Evolutionary conservation across 192 early-diverging fungal genomes (phyloP).

Genomic region (Coemansia asiatica): DNA sequence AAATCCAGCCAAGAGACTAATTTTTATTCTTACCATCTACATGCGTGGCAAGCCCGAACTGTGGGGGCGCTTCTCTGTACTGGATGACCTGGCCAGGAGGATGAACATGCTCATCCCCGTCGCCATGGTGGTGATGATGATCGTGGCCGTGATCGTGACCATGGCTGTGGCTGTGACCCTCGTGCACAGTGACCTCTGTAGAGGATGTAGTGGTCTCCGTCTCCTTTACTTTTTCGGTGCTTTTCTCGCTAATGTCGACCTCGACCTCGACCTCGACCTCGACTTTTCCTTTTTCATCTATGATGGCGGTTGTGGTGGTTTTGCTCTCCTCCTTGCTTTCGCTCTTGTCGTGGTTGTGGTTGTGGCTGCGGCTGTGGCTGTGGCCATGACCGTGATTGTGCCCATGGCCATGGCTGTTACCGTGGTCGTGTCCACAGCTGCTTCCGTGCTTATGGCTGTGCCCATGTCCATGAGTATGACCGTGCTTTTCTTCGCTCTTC

Average conservation of each 20-base stretch:
- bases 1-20: not conserved
- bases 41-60: conserved; percentile 50
- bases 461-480: conserved; percentile 4
- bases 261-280: conserved; percentile 9
- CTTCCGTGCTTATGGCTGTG: conserved; percentile 10
- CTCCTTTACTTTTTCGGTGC: not conserved
- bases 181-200: conserved; percentile 9
- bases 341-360: conserved; percentile 9
- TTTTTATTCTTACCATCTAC: conserved; percentile 45
- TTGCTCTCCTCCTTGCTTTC: not conserved
- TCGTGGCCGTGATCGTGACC: conserved; percentile 20
- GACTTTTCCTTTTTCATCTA: not conserved
- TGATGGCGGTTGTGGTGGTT: conserved; percentile 7
- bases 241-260: not conserved
- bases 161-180: conserved; percentile 26
- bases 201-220: conserved; percentile 6
- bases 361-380: conserved; percentile 6
- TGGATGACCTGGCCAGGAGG: conserved; percentile 37
- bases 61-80: conserved; percentile 47
- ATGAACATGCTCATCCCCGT: conserved; percentile 15
- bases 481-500: not conserved
- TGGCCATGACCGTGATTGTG: conserved; percentile 17
- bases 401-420: conserved; percentile 8
- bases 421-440: conserved; percentile 17
- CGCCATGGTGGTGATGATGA: conserved; percentile 24